These are phyloP conservation scores for Filobasidium wieringae DNA, from an alignment of 768 basidiomycete genomes.

Conservation along the genomic window DNA sequence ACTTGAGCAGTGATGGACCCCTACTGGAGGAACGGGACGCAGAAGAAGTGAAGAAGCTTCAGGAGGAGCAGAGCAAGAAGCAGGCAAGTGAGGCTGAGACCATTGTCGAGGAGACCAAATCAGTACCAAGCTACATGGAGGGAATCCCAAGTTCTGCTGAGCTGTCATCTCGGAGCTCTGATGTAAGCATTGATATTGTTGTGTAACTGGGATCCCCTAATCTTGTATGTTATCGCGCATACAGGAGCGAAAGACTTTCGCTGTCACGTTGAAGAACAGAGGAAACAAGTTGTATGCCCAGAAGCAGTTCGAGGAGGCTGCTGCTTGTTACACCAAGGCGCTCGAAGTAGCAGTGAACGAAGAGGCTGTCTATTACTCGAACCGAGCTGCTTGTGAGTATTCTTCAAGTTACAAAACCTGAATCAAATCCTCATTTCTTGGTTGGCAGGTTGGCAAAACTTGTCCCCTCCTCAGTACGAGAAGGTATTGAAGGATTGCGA, in stretches of 20 bases:
- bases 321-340: constrained; percentile 43
- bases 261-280: constrained; percentile 44
- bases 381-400: constrained; percentile 82
- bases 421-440: neutral
- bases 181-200: no score
- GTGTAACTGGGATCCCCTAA: neutral
- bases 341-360: constrained; percentile 44
- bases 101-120: neutral
- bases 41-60: constrained; percentile 21
- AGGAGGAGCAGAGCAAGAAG: constrained; percentile 3
- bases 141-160: neutral
- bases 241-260: constrained; percentile 43
- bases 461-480: constrained; percentile 70
- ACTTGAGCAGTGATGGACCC: constrained; percentile 49
- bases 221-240: neutral
- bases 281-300: constrained; percentile 44
- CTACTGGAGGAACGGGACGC: constrained; percentile 65
- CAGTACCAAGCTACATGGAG: constrained; percentile 4
- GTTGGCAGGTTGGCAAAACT: constrained; percentile 74
- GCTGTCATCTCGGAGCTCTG: neutral
- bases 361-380: constrained; percentile 90
- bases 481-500: constrained; percentile 80
- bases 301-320: constrained; percentile 41
- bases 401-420: neutral
- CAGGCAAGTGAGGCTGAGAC: constrained; percentile 22